A percentile compares a stretch with the other conserved stretches of the same genome.
Evolutionary conservation across 192 early-diverging fungal genomes (phyloP).

Genomic region (Rhizophagus prolifer): DNA sequence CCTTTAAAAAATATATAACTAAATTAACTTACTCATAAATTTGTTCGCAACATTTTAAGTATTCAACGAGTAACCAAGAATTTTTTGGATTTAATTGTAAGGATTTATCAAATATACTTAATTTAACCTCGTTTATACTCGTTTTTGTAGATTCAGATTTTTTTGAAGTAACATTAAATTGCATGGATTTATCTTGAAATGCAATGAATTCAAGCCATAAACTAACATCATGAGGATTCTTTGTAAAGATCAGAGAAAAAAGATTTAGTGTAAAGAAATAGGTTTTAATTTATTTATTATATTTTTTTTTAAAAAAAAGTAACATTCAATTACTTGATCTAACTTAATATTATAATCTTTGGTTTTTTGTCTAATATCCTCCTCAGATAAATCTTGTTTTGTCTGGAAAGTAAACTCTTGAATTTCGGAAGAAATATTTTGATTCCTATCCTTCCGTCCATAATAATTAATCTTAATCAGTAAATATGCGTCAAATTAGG

Average conservation of each 20-base stretch:
- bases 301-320: neutral
- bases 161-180: conserved; percentile 22
- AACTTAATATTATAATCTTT: conserved; percentile 9
- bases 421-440: neutral
- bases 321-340: conserved; percentile 1
- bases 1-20: neutral
- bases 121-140: conserved; percentile 49
- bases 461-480: neutral
- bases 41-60: conserved; percentile 48
- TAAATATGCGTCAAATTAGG: too few relatives aligned
- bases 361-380: conserved; percentile 14
- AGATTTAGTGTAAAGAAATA: neutral
- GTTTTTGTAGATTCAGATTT: conserved; percentile 34
- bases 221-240: conserved; percentile 46
- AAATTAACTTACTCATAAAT: conserved; percentile 42
- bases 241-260: neutral
- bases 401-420: neutral
- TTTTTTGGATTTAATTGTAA: conserved; percentile 48
- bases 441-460: neutral
- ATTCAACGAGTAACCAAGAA: conserved; percentile 43
- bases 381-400: neutral
- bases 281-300: neutral
- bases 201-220: conserved; percentile 54
- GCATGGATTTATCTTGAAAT: conserved; percentile 49
- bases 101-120: conserved; percentile 59